Evolutionary conservation across 1,139 yeast genomes (phyloP), one percentile per base, ranked within the genome.

Genomic region (Kluyveromyces marxianus): DNA sequence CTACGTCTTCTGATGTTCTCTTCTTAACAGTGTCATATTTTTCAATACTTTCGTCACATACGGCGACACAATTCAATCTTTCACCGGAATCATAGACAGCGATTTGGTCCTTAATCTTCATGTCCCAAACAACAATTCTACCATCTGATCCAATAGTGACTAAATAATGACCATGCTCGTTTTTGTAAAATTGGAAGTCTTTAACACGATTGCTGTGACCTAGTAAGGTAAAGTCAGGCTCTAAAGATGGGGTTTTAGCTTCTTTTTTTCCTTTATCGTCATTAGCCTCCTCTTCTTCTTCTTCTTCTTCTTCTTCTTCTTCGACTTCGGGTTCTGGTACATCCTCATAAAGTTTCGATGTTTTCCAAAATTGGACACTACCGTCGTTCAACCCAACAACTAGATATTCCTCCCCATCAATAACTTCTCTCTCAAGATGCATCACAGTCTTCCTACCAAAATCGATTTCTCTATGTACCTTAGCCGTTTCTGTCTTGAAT

Each of bases 1-100:
- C 95, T 44, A 85, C 80, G 49, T 81, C 85, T 50, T 78, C 74
- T 3, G 69, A 70, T 26, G 57, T 59, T 56, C 87, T 75, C 65
- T 83, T 82, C 67, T 79, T 83, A 84, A 85, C 80, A 21, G 86
- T 77, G 7, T 73, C 79, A 30, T 75, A 65, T 62, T 83, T 82
- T 63, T 92, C 98, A 41, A 92, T 76, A 21, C 73, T 66, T 59
- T 92, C 98, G 28, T 86, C 77, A 42, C 92, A 81, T 28, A 85
- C 76, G 10, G 82, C 77, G 21, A 89, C 82, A 68, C 96, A 90
- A 64, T 88, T 92, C 52, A 92, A 75, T 59, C 98, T 75, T 67
- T 92, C 97, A n/a, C 95, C 95, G 27, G 94, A 78, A 54, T 83
- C 88, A 64, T 89, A 90, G 2, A 88, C 94, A 0, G 97, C 97